Conservation (phyloP, 2,329 filamentous ascomycete genomes). For the Fusarium sp. region DNA sequence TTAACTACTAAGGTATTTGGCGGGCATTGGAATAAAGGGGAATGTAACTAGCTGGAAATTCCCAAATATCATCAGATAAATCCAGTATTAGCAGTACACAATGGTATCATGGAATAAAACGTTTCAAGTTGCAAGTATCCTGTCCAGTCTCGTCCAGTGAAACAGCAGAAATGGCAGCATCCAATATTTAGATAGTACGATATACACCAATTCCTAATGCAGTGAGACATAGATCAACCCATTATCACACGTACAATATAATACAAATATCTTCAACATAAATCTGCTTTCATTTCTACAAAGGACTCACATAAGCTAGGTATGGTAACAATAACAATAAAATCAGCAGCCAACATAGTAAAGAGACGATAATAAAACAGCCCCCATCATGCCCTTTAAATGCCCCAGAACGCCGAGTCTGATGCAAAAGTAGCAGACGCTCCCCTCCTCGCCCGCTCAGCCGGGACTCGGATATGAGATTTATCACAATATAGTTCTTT, state of each 20-base stretch:
- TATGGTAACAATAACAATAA: constrained; percentile 28
- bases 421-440: constrained; percentile 47
- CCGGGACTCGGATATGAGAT: constrained; percentile 36
- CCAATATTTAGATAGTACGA: background rate
- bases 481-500: constrained; percentile 20
- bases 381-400: constrained; percentile 47
- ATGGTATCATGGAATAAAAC: background rate
- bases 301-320: constrained; percentile 24
- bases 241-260: background rate
- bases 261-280: background rate
- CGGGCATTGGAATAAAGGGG: constrained; percentile 14
- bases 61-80: constrained; percentile 10
- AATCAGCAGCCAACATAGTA: constrained; percentile 17
- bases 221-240: background rate
- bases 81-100: background rate
- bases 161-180: background rate
- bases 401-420: constrained; percentile 49
- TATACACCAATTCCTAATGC: too few relatives aligned
- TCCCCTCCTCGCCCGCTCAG: constrained; percentile 32
- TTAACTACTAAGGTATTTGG: background rate
- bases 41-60: constrained; percentile 4
- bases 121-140: background rate
- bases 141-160: background rate
- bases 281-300: constrained; percentile 23
- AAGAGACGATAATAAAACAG: constrained; percentile 24